Percentiles rank a stretch among this genome's conserved stretches.
Conservation (phyloP, 805 yeast genomes). For the Hanseniaspora vineae region DNA sequence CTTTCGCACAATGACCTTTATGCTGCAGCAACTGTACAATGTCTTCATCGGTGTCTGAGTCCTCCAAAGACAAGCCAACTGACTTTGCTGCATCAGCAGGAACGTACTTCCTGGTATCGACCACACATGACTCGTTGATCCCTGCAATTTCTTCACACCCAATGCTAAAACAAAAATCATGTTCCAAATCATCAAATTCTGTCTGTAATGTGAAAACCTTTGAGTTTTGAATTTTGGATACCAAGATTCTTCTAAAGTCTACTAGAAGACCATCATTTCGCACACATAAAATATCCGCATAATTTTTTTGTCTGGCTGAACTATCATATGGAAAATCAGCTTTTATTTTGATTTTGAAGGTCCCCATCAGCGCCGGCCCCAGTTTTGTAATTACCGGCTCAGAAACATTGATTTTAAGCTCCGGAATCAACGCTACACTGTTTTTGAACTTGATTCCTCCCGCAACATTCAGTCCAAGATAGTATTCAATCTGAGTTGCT, state of each 20-base stretch:
- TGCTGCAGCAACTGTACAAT: conserved; percentile 8
- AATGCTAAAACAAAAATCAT: conserved; percentile 19
- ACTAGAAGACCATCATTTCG: conserved; percentile 25
- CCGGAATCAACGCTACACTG: conserved; percentile 27
- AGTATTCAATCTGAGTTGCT: conserved; percentile 27
- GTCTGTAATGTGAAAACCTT: conserved; percentile 20
- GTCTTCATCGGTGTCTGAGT: conserved; percentile 20
- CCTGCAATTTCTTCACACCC: conserved; percentile 30
- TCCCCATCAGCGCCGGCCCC: neutral
- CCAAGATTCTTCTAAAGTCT: conserved; percentile 31
- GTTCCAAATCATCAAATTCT: conserved; percentile 9
- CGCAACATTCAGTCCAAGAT: conserved; percentile 29
- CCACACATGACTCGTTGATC: conserved; percentile 7
- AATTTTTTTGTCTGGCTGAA: conserved; percentile 25
- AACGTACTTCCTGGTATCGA: conserved; percentile 9
- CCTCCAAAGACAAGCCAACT: conserved; percentile 8
- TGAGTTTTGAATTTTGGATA: conserved; percentile 14
- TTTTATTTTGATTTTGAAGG: conserved; percentile 1
- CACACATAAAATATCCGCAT: conserved; percentile 21
- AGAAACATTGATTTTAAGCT: conserved; percentile 14
- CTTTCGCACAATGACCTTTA: neutral
- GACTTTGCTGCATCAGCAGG: conserved; percentile 2
- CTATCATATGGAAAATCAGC: conserved; percentile 12
- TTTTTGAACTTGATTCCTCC: conserved; percentile 26
- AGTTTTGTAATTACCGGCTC: neutral